These are phyloP conservation scores for Scopulariopsis brevicaulis DNA, from an alignment of 2,329 filamentous ascomycete genomes.

Conservation along the genomic window DNA sequence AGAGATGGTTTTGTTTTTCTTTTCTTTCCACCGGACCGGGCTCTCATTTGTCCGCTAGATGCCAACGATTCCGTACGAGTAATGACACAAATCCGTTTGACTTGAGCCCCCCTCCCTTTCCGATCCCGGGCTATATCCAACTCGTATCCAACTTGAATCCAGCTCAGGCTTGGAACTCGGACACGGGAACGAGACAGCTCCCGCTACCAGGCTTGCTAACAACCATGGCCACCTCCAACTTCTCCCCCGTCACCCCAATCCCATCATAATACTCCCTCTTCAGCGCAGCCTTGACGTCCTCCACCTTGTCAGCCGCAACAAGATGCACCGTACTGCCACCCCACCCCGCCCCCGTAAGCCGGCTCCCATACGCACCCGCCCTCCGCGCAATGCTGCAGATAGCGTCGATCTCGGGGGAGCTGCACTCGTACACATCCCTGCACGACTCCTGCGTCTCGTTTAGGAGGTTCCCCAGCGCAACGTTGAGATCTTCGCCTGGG, in stretches of 20 bases:
- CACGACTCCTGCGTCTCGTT: constrained; percentile 87
- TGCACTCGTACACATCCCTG: constrained; percentile 80
- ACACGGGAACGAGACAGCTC: constrained; percentile 19
- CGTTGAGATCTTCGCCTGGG: constrained; percentile 38
- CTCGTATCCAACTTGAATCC: too few relatives aligned
- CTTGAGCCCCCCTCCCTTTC: not conserved
- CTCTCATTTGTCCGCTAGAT: not conserved
- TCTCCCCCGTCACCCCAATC: constrained; percentile 53
- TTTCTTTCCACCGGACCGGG: too few relatives aligned
- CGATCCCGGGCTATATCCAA: not conserved
- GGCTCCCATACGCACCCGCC: constrained; percentile 73
- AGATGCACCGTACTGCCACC: constrained; percentile 93
- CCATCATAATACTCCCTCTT: constrained; percentile 73
- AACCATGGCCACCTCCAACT: constrained; percentile 68
- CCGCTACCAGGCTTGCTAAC: constrained; percentile 80
- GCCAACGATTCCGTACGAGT: not conserved
- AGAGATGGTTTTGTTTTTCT: not conserved
- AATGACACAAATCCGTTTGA: not conserved
- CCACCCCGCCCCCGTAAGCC: constrained; percentile 91
- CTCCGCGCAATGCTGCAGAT: constrained; percentile 69
- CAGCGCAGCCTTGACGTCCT: constrained; percentile 65
- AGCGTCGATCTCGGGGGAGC: constrained; percentile 82
- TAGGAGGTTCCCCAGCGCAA: constrained; percentile 67
- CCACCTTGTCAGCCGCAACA: constrained; percentile 72
- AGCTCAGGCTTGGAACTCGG: constrained; percentile 2